Conservation (phyloP, 208 protist genomes). For the Leishmania arabica region DNA sequence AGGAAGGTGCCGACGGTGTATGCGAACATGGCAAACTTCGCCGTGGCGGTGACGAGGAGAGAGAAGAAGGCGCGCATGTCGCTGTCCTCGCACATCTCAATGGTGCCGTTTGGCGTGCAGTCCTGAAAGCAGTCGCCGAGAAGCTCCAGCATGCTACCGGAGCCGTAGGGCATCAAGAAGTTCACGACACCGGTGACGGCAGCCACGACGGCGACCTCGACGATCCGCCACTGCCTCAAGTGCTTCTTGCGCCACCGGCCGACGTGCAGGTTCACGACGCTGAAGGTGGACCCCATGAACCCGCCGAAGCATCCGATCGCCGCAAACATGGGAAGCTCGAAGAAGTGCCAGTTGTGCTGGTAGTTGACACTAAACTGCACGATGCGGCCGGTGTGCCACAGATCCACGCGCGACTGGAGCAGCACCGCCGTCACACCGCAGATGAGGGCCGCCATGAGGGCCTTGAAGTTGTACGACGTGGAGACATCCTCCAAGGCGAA, state of each 20-base stretch:
- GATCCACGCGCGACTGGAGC: conserved; percentile 68
- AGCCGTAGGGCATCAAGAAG: conserved; percentile 69
- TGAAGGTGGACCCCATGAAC: conserved; percentile 71
- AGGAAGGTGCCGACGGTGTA: conserved; percentile 74
- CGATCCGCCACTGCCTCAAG: conserved; percentile 70
- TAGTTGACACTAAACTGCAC: conserved; percentile 89
- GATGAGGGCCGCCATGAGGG: conserved; percentile 90
- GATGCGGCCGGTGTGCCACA: conserved; percentile 75
- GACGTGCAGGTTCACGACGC: conserved; percentile 59
- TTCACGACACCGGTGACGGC: conserved; percentile 63
- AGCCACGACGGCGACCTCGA: conserved; percentile 61
- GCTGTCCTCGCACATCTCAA: conserved; percentile 57
- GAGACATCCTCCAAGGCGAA: conserved; percentile 85
- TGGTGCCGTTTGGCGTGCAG: conserved; percentile 49
- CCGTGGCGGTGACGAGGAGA: conserved; percentile 57
- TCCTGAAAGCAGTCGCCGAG: conserved; percentile 78
- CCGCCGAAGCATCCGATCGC: conserved; percentile 69
- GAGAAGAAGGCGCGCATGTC: conserved; percentile 51
- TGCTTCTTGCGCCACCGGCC: conserved; percentile 52
- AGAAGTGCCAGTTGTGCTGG: conserved; percentile 81
- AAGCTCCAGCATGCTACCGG: conserved; percentile 61
- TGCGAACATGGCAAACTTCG: conserved; percentile 60
- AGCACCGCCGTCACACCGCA: conserved; percentile 83
- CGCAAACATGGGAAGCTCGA: conserved; percentile 75
- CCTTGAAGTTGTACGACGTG: conserved; percentile 81